phyloP scores from a whole-genome alignment of 306 rosid genomes.

The Fagus sylvatica region DNA sequence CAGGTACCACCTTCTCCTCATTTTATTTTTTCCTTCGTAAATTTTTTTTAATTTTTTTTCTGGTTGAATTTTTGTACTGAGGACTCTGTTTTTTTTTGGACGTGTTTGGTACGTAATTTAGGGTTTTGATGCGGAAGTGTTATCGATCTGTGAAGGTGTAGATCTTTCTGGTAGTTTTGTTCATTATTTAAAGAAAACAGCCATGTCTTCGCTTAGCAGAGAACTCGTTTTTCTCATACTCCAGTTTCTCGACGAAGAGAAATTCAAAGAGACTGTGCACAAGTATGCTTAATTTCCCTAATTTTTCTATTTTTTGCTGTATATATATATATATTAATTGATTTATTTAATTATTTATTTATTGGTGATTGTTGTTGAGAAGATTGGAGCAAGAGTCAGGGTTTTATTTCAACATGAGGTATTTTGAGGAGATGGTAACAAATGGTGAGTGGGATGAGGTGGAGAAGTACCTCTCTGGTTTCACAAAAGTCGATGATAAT shows the following conservation, averaged over 20 bases:
- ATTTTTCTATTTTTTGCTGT: background rate
- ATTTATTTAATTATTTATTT: constrained; percentile 20
- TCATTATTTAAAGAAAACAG: constrained; percentile 32
- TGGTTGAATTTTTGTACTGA: background rate
- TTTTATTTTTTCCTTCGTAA: constrained; percentile 24
- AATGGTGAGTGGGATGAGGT: constrained; percentile 99
- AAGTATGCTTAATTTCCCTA: constrained; percentile 46
- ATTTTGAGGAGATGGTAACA: constrained; percentile 96
- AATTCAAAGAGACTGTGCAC: constrained; percentile 96
- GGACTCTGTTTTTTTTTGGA: background rate
- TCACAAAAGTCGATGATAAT: constrained; percentile 98
- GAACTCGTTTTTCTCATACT: constrained; percentile 99
- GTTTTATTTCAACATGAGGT: constrained; percentile 95
- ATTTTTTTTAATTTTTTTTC: constrained; percentile 9
- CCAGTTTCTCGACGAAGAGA: constrained; percentile 99
- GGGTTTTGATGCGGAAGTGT: constrained; percentile 44
- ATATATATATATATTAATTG: background rate
- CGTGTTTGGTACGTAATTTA: constrained; percentile 25
- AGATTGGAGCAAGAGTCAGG: constrained; percentile 99
- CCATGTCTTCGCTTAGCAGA: constrained; percentile 98
- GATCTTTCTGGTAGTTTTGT: constrained; percentile 46
- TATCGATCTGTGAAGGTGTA: constrained; percentile 57
- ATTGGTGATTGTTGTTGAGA: constrained; percentile 42
- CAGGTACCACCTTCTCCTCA: constrained; percentile 40
- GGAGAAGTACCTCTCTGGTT: constrained; percentile 95